Conservation (phyloP, 2,329 filamentous ascomycete genomes). For the Ilyonectria destructans region DNA sequence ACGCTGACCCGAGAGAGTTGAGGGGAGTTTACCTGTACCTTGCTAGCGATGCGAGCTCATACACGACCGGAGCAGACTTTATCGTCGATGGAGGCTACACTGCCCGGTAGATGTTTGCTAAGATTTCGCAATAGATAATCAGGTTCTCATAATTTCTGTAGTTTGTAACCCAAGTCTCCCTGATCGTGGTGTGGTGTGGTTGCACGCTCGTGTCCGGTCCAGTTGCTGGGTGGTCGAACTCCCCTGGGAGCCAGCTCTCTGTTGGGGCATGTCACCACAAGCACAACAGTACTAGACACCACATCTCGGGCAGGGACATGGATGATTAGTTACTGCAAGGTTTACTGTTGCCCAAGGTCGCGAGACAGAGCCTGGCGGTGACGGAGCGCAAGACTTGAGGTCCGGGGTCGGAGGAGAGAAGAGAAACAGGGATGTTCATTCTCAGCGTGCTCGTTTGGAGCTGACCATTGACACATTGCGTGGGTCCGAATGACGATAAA, state of each 20-base stretch:
- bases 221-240: too few relatives aligned
- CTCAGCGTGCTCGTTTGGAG: neutral
- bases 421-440: neutral
- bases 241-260: too few relatives aligned
- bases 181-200: neutral
- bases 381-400: neutral
- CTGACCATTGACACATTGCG: neutral
- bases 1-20: slow-evolving; percentile 51
- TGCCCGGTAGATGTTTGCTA: slow-evolving; percentile 28
- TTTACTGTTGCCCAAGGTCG: slow-evolving; percentile 17
- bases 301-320: neutral
- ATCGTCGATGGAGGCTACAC: slow-evolving; percentile 42
- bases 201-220: neutral
- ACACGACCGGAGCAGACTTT: slow-evolving; percentile 36
- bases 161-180: neutral
- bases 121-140: neutral
- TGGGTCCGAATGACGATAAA: neutral
- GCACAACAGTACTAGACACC: neutral
- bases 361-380: neutral
- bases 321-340: neutral
- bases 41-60: slow-evolving; percentile 36
- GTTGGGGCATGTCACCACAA: too few relatives aligned
- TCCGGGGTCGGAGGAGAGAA: neutral
- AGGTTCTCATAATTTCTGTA: too few relatives aligned
- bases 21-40: slow-evolving; percentile 54